phyloP scores from a whole-genome alignment of 352 stramenopile species.

The Peronosclerospora sorghi region DNA sequence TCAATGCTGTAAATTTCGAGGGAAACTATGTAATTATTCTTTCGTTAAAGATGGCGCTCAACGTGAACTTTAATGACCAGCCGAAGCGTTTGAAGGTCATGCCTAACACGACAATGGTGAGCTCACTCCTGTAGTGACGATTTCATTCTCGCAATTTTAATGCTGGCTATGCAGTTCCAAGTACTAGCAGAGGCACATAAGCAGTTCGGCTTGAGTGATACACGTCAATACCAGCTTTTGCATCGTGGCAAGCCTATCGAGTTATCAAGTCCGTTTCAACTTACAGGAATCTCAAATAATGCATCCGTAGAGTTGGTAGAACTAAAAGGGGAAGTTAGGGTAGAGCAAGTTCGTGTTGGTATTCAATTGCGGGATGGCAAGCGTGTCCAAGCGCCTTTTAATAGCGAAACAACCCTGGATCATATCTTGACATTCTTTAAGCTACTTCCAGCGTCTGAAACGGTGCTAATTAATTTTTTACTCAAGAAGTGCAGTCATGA shows the following conservation, averaged over 20 bases:
- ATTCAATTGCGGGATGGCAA: slow-evolving; percentile 69
- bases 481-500: neutral
- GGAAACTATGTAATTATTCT: too few relatives aligned
- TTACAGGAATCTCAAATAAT: slow-evolving; percentile 82
- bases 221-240: slow-evolving; percentile 42
- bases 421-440: slow-evolving; percentile 46
- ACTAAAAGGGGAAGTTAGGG: slow-evolving; percentile 16
- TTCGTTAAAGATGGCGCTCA: slow-evolving; percentile 54
- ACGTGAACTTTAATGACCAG: slow-evolving; percentile 57
- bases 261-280: slow-evolving; percentile 71
- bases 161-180: slow-evolving; percentile 38
- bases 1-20: too few relatives aligned
- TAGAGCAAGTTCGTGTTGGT: slow-evolving; percentile 66
- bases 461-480: slow-evolving; percentile 9
- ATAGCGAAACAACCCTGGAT: slow-evolving; percentile 40
- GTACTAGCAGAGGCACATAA: slow-evolving; percentile 49
- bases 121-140: neutral
- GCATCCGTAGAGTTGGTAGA: slow-evolving; percentile 55
- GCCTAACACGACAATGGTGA: slow-evolving; percentile 65
- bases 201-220: slow-evolving; percentile 38
- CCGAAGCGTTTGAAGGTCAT: slow-evolving; percentile 69
- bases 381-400: slow-evolving; percentile 57
- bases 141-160: neutral
- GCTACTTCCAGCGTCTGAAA: slow-evolving; percentile 30
- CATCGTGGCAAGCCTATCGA: slow-evolving; percentile 60